A percentile compares a stretch with the other conserved stretches of the same genome.
Conservation (phyloP, 306 rosid species). For the Quercus glauca region DNA sequence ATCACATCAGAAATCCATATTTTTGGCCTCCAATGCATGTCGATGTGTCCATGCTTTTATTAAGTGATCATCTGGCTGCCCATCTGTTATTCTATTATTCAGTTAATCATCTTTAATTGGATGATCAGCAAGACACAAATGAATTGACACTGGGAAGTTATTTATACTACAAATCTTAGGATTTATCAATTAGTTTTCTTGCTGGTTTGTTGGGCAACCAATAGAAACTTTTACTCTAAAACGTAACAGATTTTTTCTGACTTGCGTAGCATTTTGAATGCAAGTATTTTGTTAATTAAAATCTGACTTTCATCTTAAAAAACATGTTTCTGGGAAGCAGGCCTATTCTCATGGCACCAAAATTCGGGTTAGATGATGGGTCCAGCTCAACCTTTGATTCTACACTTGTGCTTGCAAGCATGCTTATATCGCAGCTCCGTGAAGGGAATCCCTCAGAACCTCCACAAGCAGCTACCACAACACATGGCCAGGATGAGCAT, state of each 20-base stretch:
- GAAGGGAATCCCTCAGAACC: slow-evolving; percentile 55
- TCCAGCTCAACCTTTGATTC: slow-evolving; percentile 82
- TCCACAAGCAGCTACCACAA: slow-evolving; percentile 40
- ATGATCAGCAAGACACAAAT: neutral
- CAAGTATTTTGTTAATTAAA: neutral
- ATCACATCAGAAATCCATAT: too few species aligned
- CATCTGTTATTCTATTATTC: neutral
- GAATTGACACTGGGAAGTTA: neutral
- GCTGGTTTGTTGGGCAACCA: neutral
- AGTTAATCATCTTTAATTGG: neutral
- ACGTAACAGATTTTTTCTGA: neutral
- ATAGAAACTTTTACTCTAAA: neutral
- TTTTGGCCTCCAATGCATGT: neutral
- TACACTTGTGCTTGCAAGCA: slow-evolving; percentile 92
- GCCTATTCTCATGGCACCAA: slow-evolving; percentile 93
- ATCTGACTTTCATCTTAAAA: neutral
- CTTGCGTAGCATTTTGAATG: neutral
- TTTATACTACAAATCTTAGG: neutral
- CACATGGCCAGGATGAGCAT: slow-evolving; percentile 48
- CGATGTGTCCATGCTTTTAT: neutral
- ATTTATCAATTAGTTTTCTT: neutral
- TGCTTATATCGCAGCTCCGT: slow-evolving; percentile 80
- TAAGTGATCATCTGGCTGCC: neutral
- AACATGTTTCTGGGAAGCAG: slow-evolving; percentile 39
- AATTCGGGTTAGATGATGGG: slow-evolving; percentile 78